Base-by-base conservation (phyloP, 441 rosid species). In the Adansonia grandidieri region DNA sequence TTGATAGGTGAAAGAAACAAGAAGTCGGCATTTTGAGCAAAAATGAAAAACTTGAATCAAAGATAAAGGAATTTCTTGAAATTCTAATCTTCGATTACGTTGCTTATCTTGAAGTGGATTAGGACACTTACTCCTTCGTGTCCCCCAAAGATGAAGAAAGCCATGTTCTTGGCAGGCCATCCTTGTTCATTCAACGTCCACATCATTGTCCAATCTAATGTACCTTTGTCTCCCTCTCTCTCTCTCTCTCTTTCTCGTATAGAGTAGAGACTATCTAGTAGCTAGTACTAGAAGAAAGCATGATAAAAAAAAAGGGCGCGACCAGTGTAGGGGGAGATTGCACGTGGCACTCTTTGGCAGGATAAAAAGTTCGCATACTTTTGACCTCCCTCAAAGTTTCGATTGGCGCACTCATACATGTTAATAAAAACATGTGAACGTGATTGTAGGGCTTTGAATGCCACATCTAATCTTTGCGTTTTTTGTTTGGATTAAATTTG, bases 161-260 rank as follows among this genome's bases (percentile, higher is more conserved):
- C 87, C 88, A 82, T 79, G 88, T 82, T 85, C 82, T 8, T n/a
- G 28, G 84, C 74, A 37, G 69, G 72, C 57, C 7, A 69, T 28
- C 44, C 9, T 53, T 10, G 54, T 53, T n/a, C 32, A 51, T 51
- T 71, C 61, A 73, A 65, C 40, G 83, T 73, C 67, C 63, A 56
- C 78, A 70, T 86, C 84, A 60, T 79, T 77, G 78, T 79, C 84
- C 75, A 57, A 60, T 76, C 77, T 44, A 24, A 19, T 63, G 67
- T 71, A 20, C 7, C 63, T 54, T 24, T 24, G 28, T 24, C 28
- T 24, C 28, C 1, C 28, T 51, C 53, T 1, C 2, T 71, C 82
- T 61, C 80, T 32, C 28, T 11, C 28, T 24, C 28, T 24, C 28
- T 24, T 24, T 24, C 28, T 24, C 28, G 28, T 24, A 24, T 24